These are phyloP conservation scores for Amoebophrya sp. DNA, from an alignment of 169 alveolate genomes.

Conservation along the genomic window DNA sequence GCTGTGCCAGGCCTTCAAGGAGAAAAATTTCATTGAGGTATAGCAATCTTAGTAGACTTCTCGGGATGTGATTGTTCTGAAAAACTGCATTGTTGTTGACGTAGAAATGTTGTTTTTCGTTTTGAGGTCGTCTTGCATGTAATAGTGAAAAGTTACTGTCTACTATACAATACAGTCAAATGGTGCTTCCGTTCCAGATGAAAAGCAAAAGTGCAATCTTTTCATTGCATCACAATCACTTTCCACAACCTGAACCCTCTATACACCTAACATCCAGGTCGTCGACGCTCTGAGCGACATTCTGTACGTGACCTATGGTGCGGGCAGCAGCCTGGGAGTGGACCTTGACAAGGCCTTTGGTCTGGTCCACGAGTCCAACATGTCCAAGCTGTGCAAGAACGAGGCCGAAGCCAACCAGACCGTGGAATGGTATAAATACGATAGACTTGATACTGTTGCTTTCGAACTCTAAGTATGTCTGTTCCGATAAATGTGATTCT, in stretches of 20 bases:
- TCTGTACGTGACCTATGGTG: background rate
- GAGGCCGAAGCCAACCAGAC: background rate
- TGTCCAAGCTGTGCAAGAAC: conserved; percentile 15
- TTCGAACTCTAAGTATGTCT: too few relatives aligned
- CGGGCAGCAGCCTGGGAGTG: background rate
- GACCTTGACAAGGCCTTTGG: conserved; percentile 12
- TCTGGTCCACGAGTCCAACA: conserved; percentile 1
- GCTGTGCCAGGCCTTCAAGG: background rate
- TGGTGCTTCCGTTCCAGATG: too few relatives aligned
- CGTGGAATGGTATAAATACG: background rate
- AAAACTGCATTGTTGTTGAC: background rate
- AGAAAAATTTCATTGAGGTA: background rate
- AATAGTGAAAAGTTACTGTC: background rate
- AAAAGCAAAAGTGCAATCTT: too few relatives aligned
- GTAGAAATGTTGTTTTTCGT: background rate
- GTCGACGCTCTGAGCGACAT: background rate
- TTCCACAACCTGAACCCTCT: background rate
- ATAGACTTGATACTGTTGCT: too few relatives aligned
- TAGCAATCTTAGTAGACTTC: too few relatives aligned
- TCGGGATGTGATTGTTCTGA: background rate
- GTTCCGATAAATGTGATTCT: too few relatives aligned
- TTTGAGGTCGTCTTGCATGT: background rate
- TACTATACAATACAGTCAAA: background rate
- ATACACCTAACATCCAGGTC: background rate
- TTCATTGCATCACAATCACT: too few relatives aligned